phyloP scores from a whole-genome alignment of 1,284 basidiomycete genomes.

The Leccinum huronense region DNA sequence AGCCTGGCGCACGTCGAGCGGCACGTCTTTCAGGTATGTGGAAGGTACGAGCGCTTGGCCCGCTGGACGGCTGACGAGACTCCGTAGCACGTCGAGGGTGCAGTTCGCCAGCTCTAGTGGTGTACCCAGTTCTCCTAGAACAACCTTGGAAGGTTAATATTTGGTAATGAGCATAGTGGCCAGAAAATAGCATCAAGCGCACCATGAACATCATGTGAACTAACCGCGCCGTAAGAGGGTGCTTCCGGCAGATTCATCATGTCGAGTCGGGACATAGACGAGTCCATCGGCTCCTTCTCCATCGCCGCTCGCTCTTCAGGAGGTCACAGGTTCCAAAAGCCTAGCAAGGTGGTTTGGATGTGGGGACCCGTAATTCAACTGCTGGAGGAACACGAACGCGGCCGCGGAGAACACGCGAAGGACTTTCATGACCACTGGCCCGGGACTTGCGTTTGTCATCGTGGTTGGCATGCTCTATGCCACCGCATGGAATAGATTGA shows the following conservation, averaged over 20 bases:
- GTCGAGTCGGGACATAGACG: slow-evolving; percentile 41
- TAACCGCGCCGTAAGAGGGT: slow-evolving; percentile 69
- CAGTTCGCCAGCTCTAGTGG: slow-evolving; percentile 73
- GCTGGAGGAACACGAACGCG: slow-evolving; percentile 76
- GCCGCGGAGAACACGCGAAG: slow-evolving; percentile 65
- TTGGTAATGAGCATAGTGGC: background rate
- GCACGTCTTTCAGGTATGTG: slow-evolving; percentile 39
- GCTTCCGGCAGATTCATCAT: slow-evolving; percentile 57
- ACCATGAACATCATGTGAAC: slow-evolving; percentile 69
- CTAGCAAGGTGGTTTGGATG: slow-evolving; percentile 87
- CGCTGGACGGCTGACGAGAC: slow-evolving; percentile 55
- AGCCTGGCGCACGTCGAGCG: slow-evolving; percentile 58
- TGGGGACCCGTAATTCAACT: slow-evolving; percentile 85
- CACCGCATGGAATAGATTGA: slow-evolving; percentile 73
- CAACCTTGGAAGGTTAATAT: slow-evolving; percentile 73
- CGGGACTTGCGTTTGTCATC: slow-evolving; percentile 40
- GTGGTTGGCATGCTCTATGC: slow-evolving; percentile 46
- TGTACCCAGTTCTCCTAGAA: slow-evolving; percentile 77
- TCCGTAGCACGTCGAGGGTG: slow-evolving; percentile 65
- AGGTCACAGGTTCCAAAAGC: slow-evolving; percentile 75
- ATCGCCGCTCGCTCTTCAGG: slow-evolving; percentile 66
- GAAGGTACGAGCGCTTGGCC: slow-evolving; percentile 50
- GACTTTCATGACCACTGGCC: slow-evolving; percentile 51
- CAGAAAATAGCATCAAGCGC: slow-evolving; percentile 19
- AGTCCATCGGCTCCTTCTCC: slow-evolving; percentile 54